Evolutionary conservation across 805 yeast species (phyloP).

Genomic region (Kuraishia cidri): DNA sequence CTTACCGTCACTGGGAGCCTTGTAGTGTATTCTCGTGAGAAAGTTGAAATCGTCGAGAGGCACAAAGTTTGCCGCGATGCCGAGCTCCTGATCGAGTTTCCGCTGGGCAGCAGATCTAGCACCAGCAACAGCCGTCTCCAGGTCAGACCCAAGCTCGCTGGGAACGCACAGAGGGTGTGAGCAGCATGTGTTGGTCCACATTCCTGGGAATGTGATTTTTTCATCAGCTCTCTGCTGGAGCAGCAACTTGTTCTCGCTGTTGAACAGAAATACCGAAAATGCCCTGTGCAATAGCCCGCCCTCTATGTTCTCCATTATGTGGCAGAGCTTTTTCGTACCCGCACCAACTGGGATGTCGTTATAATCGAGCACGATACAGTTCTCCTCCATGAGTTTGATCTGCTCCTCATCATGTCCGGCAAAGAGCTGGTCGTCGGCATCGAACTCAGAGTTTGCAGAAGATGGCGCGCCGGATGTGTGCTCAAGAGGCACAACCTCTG

Average conservation of each 20-base stretch:
- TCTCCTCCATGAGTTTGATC: conserved; percentile 90
- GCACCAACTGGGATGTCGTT: conserved; percentile 86
- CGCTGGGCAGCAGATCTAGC: conserved; percentile 85
- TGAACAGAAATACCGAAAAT: conserved; percentile 89
- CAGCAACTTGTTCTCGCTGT: conserved; percentile 63
- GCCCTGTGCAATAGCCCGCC: conserved; percentile 90
- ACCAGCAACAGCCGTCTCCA: conserved; percentile 62
- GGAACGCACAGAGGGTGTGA: conserved; percentile 90
- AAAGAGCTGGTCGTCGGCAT: conserved; percentile 36
- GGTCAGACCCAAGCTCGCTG: conserved; percentile 63
- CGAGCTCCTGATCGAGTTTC: conserved; percentile 88
- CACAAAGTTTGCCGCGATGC: conserved; percentile 54
- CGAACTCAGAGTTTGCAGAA: conserved; percentile 25
- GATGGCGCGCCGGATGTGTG: conserved; percentile 51
- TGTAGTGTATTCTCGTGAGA: conserved; percentile 90
- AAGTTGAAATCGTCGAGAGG: conserved; percentile 68
- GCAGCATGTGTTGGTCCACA: conserved; percentile 99
- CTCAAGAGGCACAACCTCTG: conserved; percentile 58
- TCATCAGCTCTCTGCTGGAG: conserved; percentile 95
- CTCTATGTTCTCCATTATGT: conserved; percentile 79
- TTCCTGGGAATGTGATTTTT: conserved; percentile 90
- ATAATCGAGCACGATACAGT: conserved; percentile 88
- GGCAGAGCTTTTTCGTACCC: conserved; percentile 87
- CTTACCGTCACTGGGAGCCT: conserved; percentile 69
- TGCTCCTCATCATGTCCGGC: conserved; percentile 91